A percentile compares a stretch with the other conserved stretches of the same genome.
phyloP scores from a whole-genome alignment of 2,329 filamentous ascomycete genomes.

The Bipolaris sorokiniana region DNA sequence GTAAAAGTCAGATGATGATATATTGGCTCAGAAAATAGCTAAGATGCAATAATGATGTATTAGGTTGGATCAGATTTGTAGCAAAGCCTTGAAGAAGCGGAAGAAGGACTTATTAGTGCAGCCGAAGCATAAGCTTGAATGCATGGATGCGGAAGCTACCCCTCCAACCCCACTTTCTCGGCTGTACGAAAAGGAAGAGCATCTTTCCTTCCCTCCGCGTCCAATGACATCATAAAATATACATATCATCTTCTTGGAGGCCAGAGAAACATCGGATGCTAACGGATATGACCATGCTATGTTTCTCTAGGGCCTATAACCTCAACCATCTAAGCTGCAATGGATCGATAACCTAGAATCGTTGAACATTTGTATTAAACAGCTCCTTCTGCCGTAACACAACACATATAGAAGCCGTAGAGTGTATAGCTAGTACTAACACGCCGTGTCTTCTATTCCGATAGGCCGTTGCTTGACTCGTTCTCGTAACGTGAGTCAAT shows the following conservation, averaged over 20 bases:
- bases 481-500: too few species aligned
- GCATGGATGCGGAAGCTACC: conserved; percentile 20
- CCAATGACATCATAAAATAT: conserved; percentile 9
- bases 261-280: background rate
- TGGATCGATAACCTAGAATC: too few species aligned
- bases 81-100: background rate
- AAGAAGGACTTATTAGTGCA: background rate
- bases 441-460: too few species aligned
- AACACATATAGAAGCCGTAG: too few species aligned
- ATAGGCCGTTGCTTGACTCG: too few species aligned
- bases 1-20: background rate
- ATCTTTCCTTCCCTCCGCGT: conserved; percentile 11
- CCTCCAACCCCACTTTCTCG: conserved; percentile 23
- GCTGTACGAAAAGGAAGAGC: background rate
- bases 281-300: too few species aligned
- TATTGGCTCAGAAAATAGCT: background rate
- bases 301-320: too few species aligned
- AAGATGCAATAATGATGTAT: background rate
- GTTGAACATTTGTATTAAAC: too few species aligned
- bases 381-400: too few species aligned
- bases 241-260: background rate
- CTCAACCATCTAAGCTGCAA: too few species aligned
- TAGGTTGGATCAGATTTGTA: background rate
- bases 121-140: background rate
- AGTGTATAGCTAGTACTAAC: too few species aligned